phyloP scores from a whole-genome alignment of 1,139 yeast genomes.

The Barnettozyma hawaiiensis region DNA sequence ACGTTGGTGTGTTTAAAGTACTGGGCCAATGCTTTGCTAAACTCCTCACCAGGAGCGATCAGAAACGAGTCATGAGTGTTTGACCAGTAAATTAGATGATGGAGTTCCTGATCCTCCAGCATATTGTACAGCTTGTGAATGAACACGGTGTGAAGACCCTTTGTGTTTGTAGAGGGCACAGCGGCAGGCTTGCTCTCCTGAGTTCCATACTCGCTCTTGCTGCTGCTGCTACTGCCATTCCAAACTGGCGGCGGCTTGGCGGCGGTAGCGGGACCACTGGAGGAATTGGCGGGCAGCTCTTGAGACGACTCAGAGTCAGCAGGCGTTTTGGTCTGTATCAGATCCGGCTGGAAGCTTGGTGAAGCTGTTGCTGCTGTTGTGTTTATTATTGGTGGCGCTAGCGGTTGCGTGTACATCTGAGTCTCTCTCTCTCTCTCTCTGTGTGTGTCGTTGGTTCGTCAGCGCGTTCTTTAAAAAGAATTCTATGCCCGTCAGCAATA shows the following conservation, averaged over 20 bases:
- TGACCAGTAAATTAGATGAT: constrained; percentile 52
- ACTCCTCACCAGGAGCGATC: constrained; percentile 47
- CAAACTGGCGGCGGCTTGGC: background rate
- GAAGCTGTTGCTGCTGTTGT: background rate
- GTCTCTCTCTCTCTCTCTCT: no score
- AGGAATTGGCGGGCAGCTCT: background rate
- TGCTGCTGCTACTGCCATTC: no score
- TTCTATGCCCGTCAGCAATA: no score
- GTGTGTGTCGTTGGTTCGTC: no score
- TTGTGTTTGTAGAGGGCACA: constrained; percentile 17
- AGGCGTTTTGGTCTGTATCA: background rate
- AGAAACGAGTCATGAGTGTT: constrained; percentile 38
- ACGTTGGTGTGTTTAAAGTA: constrained; percentile 76
- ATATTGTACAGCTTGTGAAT: constrained; percentile 60
- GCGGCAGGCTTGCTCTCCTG: background rate
- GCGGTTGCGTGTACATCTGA: background rate
- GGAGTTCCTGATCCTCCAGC: constrained; percentile 48
- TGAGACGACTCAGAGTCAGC: background rate
- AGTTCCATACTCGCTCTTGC: no score
- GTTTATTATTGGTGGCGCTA: no score
- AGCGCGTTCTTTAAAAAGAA: no score
- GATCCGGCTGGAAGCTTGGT: background rate
- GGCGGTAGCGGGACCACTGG: no score
- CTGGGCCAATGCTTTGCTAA: constrained; percentile 50
- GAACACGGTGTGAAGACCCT: constrained; percentile 43